Evolutionary conservation across 2,329 filamentous ascomycete genomes (phyloP), one percentile per base, ranked within the genome.

Genomic region (Cladosporium sphaerospermum): DNA sequence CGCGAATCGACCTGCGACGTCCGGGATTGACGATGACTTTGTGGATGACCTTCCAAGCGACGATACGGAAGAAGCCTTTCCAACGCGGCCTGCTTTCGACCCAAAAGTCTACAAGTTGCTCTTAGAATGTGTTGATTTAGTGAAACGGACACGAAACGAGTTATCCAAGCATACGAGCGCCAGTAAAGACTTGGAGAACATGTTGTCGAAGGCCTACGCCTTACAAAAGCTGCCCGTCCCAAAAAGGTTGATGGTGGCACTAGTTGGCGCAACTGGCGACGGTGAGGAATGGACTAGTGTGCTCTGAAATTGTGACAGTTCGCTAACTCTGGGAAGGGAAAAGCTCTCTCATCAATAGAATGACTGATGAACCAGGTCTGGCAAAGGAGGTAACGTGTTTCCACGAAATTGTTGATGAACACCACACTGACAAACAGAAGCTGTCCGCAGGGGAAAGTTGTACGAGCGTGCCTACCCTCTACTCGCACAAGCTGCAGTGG

Each of bases 331-430:
- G 6, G 1, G 14, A 28, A 62, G 63, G 63, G 1, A 64, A 66
- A 42, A 62, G 59, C 53, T 62, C 59, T 2, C 40, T 64, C 0
- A 40, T 66, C n/a, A 66, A 64, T 39, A 53, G 57, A 0, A 1
- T 67, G 3, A 45, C 56, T 2, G 61, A 60, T 19, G 51, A 53
- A 1, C 48, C 52, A 1, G 33, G 54, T 18, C 23, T 66, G 1
- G 58, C 64, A n/a, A 59, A 55, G 42, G 54, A 56, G 19, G 46
- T 49, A 48, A 13, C 4, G 40, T 18, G 7, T 13, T 42, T n/a
- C 39, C 2, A 54, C 45, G 34, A 41, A 44, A 23, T 34, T 18
- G 16, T 18, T 18, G 16, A 18, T 18, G 16, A 18, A 18, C 16
- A 18, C 3, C 3, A 18, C 2, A 4, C 55, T 57, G 49, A 57